phyloP scores from a whole-genome alignment of 179 eudicot species.

The Beta macrorhiza region DNA sequence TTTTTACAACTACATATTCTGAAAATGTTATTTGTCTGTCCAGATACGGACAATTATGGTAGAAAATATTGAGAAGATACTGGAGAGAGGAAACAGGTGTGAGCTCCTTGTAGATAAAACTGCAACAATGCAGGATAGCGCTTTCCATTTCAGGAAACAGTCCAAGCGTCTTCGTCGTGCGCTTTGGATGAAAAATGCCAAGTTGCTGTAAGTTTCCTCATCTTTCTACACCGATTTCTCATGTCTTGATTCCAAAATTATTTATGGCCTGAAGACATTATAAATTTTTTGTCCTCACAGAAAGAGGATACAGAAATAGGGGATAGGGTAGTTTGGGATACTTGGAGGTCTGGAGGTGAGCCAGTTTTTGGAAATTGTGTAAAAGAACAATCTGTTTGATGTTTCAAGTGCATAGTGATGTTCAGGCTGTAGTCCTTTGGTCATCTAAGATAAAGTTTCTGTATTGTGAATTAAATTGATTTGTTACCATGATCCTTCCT shows the following conservation, averaged over 20 bases:
- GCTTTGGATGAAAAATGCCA: conserved; percentile 96
- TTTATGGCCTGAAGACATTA: not conserved
- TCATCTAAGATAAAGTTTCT: not conserved
- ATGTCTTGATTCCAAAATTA: not conserved
- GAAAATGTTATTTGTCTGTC: conserved; percentile 24
- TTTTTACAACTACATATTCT: not conserved
- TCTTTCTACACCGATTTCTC: not conserved
- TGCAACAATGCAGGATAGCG: conserved; percentile 88
- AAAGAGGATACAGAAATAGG: not conserved
- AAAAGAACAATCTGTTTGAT: not conserved
- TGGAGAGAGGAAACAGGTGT: conserved; percentile 91
- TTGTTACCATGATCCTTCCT: not conserved
- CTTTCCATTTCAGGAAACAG: conserved; percentile 94
- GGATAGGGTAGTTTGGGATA: not conserved
- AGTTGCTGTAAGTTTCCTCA: conserved; percentile 57
- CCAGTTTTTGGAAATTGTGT: not conserved
- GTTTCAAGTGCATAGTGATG: not conserved
- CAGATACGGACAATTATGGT: conserved; percentile 96
- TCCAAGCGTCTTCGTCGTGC: conserved; percentile 84
- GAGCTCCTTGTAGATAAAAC: conserved; percentile 98
- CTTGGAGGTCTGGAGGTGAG: not conserved
- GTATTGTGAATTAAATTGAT: not conserved
- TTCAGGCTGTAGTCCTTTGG: not conserved
- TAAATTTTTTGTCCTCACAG: not conserved
- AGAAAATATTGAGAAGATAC: conserved; percentile 87